Percentiles rank a stretch among this genome's conserved stretches.
phyloP scores from a whole-genome alignment of 2,329 filamentous ascomycete genomes.

The Penicillium sp. region DNA sequence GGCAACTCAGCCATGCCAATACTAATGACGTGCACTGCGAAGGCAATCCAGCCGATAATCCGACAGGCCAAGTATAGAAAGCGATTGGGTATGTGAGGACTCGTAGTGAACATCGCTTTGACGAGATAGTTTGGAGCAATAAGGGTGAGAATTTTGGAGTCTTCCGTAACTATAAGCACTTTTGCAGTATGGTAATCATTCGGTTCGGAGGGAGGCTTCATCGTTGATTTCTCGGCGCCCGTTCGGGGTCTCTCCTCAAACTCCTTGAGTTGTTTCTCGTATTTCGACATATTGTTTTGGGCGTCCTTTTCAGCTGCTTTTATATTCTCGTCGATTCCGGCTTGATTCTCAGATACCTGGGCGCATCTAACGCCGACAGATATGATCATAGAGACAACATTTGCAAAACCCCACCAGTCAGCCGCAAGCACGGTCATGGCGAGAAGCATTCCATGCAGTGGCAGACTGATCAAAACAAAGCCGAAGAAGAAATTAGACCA shows the following conservation, averaged over 20 bases:
- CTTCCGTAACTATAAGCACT: slow-evolving; percentile 14
- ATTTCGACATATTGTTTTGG: neutral
- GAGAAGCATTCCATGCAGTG: slow-evolving; percentile 5
- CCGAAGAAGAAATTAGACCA: neutral
- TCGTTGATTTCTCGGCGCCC: neutral
- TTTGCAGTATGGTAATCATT: slow-evolving; percentile 1
- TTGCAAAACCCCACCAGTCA: slow-evolving; percentile 17
- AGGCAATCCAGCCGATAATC: slow-evolving; percentile 10
- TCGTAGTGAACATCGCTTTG: slow-evolving; percentile 7
- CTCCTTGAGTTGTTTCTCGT: neutral
- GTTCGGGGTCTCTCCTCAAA: neutral
- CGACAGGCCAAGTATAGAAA: slow-evolving; percentile 1
- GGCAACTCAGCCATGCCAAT: slow-evolving; percentile 14
- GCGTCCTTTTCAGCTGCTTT: neutral
- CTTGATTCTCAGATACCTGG: slow-evolving; percentile 13
- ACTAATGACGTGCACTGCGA: slow-evolving; percentile 11
- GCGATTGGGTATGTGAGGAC: slow-evolving; percentile 4
- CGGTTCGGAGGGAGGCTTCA: neutral
- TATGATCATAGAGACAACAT: slow-evolving; percentile 15
- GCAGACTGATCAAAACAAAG: slow-evolving; percentile 7
- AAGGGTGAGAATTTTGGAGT: slow-evolving; percentile 14
- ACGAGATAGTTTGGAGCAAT: slow-evolving; percentile 10
- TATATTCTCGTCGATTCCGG: slow-evolving; percentile 13
- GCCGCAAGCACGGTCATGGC: slow-evolving; percentile 7
- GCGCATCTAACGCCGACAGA: slow-evolving; percentile 10